Conservation (phyloP, 2,329 filamentous ascomycete genomes). For the Claviceps pazoutovae region DNA sequence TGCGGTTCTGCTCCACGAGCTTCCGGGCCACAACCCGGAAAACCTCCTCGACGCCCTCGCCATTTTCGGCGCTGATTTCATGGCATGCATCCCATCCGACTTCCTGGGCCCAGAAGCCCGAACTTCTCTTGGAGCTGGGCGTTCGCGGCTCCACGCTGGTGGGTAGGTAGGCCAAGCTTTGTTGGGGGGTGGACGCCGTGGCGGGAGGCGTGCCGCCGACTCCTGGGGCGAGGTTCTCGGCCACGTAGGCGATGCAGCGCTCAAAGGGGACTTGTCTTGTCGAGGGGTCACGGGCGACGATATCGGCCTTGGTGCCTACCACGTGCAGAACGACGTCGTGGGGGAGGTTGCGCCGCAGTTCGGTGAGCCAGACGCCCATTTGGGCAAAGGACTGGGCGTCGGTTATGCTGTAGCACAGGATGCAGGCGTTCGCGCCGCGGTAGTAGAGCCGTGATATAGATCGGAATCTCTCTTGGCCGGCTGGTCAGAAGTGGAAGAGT, state of each 20-base stretch:
- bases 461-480: constrained; percentile 88
- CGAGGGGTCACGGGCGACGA: constrained; percentile 71
- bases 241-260: constrained; percentile 87
- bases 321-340: constrained; percentile 77
- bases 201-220: constrained; percentile 49
- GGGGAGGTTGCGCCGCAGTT: constrained; percentile 66
- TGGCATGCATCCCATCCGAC: constrained; percentile 95
- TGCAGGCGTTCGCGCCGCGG: constrained; percentile 83
- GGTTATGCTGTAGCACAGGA: constrained; percentile 90
- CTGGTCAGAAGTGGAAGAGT: constrained; percentile 17
- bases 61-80: constrained; percentile 87
- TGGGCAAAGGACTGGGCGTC: constrained; percentile 73
- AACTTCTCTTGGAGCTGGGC: constrained; percentile 51
- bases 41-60: constrained; percentile 92
- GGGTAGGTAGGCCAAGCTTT: constrained; percentile 12
- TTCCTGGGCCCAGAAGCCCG: constrained; percentile 81
- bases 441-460: constrained; percentile 94
- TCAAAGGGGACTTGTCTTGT: constrained; percentile 82
- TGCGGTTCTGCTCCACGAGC: constrained; percentile 49
- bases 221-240: constrained; percentile 72
- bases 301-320: constrained; percentile 88
- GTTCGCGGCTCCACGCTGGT: constrained; percentile 36
- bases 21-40: constrained; percentile 59
- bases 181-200: constrained; percentile 37
- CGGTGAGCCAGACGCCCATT: constrained; percentile 83